Percentiles rank a stretch among this genome's conserved stretches.
These are phyloP conservation scores for Fusarium scirpi DNA, from an alignment of 2,329 filamentous ascomycete species.

Conservation along the genomic window DNA sequence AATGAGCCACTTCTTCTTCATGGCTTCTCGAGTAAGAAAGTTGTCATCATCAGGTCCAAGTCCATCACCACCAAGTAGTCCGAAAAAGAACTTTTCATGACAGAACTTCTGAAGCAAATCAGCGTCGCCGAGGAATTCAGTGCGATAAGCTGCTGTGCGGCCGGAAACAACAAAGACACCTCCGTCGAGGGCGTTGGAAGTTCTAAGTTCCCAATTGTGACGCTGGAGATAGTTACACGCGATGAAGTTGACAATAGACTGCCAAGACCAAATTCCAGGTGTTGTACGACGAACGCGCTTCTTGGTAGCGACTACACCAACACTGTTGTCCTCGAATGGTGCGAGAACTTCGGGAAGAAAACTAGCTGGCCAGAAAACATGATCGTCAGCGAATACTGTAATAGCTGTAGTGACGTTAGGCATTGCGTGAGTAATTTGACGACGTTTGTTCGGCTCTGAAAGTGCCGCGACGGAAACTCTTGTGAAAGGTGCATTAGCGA, in stretches of 20 bases:
- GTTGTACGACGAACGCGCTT: slow-evolving; percentile 62
- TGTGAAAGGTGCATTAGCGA: slow-evolving; percentile 13
- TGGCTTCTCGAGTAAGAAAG: slow-evolving; percentile 67
- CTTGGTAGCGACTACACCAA: slow-evolving; percentile 68
- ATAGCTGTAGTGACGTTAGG: slow-evolving; percentile 54
- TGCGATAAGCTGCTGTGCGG: slow-evolving; percentile 64
- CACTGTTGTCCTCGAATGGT: slow-evolving; percentile 57
- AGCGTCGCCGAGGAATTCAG: slow-evolving; percentile 59
- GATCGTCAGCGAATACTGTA: slow-evolving; percentile 63
- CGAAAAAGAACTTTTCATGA: slow-evolving; percentile 64
- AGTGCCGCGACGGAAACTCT: slow-evolving; percentile 50
- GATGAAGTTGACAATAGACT: slow-evolving; percentile 64
- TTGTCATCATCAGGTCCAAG: slow-evolving; percentile 70
- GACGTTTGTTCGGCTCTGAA: slow-evolving; percentile 59
- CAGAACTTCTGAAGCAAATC: slow-evolving; percentile 59
- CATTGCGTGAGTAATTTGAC: slow-evolving; percentile 59
- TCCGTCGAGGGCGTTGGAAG: slow-evolving; percentile 68
- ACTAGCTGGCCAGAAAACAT: slow-evolving; percentile 61
- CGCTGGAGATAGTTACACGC: slow-evolving; percentile 70
- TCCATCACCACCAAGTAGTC: slow-evolving; percentile 50
- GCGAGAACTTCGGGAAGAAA: slow-evolving; percentile 60
- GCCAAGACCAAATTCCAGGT: slow-evolving; percentile 44
- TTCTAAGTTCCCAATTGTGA: slow-evolving; percentile 71
- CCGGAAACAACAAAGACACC: slow-evolving; percentile 70
- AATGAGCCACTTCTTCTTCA: slow-evolving; percentile 63